These are phyloP conservation scores for Pleurotus ostreatus DNA, from an alignment of 768 basidiomycete species.

Conservation along the genomic window DNA sequence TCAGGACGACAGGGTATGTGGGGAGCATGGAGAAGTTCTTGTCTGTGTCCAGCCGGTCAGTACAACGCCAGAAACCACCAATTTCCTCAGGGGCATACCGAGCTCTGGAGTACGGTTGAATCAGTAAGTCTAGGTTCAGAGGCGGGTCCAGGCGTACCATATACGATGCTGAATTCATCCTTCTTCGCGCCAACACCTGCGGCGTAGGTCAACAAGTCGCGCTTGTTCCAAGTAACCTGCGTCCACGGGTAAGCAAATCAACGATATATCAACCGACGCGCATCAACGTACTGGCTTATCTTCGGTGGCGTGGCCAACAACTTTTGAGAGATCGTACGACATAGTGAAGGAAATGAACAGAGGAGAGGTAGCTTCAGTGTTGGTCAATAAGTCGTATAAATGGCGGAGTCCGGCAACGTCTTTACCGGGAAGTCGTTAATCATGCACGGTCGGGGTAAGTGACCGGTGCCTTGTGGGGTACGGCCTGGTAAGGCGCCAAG, in stretches of 20 bases:
- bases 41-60: conserved; percentile 32
- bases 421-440: neutral
- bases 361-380: neutral
- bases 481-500: neutral
- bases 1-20: conserved; percentile 80
- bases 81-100: conserved; percentile 29
- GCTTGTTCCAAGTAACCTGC: conserved; percentile 81
- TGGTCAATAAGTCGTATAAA: neutral
- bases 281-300: conserved; percentile 47
- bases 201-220: conserved; percentile 78
- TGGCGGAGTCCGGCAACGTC: neutral
- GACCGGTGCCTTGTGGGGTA: conserved; percentile 2
- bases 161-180: conserved; percentile 65
- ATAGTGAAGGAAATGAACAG: conserved; percentile 23
- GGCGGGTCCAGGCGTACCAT: conserved; percentile 42
- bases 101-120: conserved; percentile 36
- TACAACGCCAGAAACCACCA: neutral
- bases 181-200: conserved; percentile 79
- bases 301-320: conserved; percentile 53
- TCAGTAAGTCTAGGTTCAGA: neutral
- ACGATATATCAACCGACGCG: neutral
- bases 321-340: conserved; percentile 59
- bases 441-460: neutral
- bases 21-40: conserved; percentile 73
- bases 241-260: neutral